Evolutionary conservation across 2,329 filamentous ascomycete genomes (phyloP).

Genomic region (Cladobotryum protrusum): DNA sequence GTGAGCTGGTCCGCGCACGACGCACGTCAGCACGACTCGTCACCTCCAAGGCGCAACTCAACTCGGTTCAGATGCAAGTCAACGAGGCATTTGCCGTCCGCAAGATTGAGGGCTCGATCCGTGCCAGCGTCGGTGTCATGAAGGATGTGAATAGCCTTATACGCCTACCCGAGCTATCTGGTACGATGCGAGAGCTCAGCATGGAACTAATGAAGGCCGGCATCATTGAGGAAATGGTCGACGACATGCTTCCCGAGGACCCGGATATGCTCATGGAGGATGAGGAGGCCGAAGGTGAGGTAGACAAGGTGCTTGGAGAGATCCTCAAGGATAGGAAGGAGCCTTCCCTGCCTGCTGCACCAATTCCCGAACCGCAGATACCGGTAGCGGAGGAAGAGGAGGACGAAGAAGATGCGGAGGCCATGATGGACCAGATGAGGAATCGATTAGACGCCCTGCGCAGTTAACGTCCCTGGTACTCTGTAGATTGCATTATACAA

Average conservation of each 20-base stretch:
- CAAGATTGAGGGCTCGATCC: constrained; percentile 91
- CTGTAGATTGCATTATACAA: not conserved
- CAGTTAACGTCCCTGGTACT: constrained; percentile 48
- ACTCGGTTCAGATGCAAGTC: constrained; percentile 94
- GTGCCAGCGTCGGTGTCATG: constrained; percentile 86
- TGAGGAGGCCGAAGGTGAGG: constrained; percentile 69
- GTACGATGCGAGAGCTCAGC: constrained; percentile 82
- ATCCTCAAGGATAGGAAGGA: constrained; percentile 77
- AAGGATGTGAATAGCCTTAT: constrained; percentile 89
- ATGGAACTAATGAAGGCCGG: constrained; percentile 89
- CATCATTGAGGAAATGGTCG: constrained; percentile 96
- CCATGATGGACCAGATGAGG: constrained; percentile 90
- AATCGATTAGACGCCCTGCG: constrained; percentile 84
- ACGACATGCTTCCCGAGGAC: constrained; percentile 74
- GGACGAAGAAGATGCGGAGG: constrained; percentile 72
- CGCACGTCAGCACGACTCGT: constrained; percentile 67
- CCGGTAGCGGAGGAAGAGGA: constrained; percentile 44
- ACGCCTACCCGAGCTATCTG: constrained; percentile 74
- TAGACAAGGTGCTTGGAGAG: constrained; percentile 89
- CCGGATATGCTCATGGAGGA: constrained; percentile 67
- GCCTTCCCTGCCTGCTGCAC: constrained; percentile 47
- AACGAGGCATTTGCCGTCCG: constrained; percentile 92
- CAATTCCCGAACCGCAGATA: constrained; percentile 49
- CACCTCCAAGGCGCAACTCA: constrained; percentile 86
- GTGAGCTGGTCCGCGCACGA: constrained; percentile 77